These are phyloP conservation scores for Plasmopara muralis DNA, from an alignment of 352 stramenopile genomes.

Conservation along the genomic window DNA sequence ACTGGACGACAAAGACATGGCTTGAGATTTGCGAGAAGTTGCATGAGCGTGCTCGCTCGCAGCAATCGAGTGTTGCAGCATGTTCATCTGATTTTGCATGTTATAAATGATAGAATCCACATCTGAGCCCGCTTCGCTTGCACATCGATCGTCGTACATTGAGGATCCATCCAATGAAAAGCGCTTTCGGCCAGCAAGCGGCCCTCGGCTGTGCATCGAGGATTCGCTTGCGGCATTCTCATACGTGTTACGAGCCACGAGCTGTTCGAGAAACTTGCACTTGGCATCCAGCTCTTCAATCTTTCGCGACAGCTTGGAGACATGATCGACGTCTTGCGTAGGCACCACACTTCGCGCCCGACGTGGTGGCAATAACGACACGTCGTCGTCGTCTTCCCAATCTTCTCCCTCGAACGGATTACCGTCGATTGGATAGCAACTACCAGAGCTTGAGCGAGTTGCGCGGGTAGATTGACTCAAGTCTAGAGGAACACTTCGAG, in stretches of 20 bases:
- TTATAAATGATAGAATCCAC: conserved; percentile 73
- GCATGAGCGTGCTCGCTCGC: conserved; percentile 51
- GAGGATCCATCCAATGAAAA: conserved; percentile 19
- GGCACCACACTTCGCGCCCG: conserved; percentile 50
- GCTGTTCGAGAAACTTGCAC: conserved; percentile 71
- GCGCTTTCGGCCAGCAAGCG: conserved; percentile 12
- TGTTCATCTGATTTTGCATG: conserved; percentile 81
- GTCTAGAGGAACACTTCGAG: conserved; percentile 19
- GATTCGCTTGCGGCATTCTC: conserved; percentile 31
- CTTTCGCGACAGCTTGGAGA: conserved; percentile 51
- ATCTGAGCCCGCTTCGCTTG: conserved; percentile 30
- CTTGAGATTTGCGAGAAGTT: conserved; percentile 41
- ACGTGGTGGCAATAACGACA: conserved; percentile 41
- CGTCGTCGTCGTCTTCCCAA: conserved; percentile 33
- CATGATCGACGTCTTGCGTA: conserved; percentile 43
- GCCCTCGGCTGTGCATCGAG: conserved; percentile 24
- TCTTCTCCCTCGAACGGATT: conserved; percentile 35
- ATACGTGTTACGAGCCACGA: conserved; percentile 51
- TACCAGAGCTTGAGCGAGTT: conserved; percentile 12
- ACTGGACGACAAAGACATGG: conserved; percentile 59
- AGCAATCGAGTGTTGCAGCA: conserved; percentile 63
- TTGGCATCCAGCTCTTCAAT: conserved; percentile 79
- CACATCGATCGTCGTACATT: conserved; percentile 23
- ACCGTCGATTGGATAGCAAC: conserved; percentile 41
- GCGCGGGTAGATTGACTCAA: conserved; percentile 12